Evolutionary conservation across 176 grass and related monocot species (phyloP), one percentile per base, ranked within the genome.

Genomic region (Eragrostis curvula): DNA sequence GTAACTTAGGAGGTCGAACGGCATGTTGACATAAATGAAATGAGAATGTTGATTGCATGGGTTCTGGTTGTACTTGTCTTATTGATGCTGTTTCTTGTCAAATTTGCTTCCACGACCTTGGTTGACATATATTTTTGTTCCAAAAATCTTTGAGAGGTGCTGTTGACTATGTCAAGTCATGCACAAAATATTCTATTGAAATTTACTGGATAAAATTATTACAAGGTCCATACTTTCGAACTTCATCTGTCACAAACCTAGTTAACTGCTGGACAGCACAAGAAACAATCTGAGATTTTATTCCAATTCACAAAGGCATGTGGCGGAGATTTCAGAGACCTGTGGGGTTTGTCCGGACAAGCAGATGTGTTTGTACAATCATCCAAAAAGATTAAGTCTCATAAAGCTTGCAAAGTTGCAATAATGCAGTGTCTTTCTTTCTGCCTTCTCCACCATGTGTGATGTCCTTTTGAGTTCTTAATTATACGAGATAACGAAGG

Each of bases 391-490:
- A 39, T 55, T 66, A 65, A 16, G 28, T 46, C 15, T 28, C 40
- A 65, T 81, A 89, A 77, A 76, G 63, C 12, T 42, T 8, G 56
- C 53, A 71, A 81, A 66, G 72, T 55, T 66, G 25, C 80, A 88
- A 88, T 88, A 56, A 86, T 86, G 13, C 66, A 82, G 84, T 70
- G 14, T 71, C n/a, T 77, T 25, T 63, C 20, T 57, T 61, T 70
- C 61, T 46, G 5, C 77, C 61, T 66, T 29, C 47, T 74, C 48
- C 66, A 60, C 30, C 66, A 13, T 72, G 16, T 57, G 47, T 45
- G 40, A 76, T 47, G 63, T 6, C 53, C 55, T 85, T 71, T 65
- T 20, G 21, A 71, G 28, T 89, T 81, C 3, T 46, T 81, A 81
- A 56, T 76, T 68, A n/a, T 56, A 45, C 40, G 77, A 64, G 82